Evolutionary conservation across 345 rosid species (phyloP).

Genomic region (Euphorbia pulcherrima): DNA sequence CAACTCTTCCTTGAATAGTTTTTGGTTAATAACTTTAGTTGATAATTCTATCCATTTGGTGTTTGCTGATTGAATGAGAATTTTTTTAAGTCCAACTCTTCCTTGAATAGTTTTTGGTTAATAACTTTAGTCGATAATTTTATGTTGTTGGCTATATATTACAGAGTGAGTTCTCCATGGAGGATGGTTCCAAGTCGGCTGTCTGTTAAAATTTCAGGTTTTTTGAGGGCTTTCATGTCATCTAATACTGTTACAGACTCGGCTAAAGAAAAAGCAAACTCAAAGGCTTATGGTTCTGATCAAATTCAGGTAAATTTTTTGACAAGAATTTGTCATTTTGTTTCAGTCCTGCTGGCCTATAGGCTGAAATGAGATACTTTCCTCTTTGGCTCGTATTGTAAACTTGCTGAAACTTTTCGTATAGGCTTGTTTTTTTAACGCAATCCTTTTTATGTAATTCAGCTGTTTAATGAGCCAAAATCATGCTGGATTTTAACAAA

Average conservation of each 20-base stretch:
- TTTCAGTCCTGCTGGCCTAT: neutral
- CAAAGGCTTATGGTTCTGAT: slow-evolving; percentile 70
- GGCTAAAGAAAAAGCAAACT: slow-evolving; percentile 44
- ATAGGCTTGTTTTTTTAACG: neutral
- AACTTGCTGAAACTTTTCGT: neutral
- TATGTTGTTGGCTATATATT: no score
- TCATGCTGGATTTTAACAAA: neutral
- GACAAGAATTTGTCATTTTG: neutral
- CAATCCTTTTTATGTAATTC: neutral
- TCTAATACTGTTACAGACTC: slow-evolving; percentile 53
- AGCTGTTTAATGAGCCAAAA: neutral
- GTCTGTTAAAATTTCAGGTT: no score
- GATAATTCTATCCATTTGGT: no score
- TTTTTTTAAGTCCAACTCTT: no score
- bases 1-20: no score
- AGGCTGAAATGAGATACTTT: neutral
- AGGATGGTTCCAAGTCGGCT: no score
- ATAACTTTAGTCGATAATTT: no score
- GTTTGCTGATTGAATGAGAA: no score
- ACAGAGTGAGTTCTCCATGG: no score
- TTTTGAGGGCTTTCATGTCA: slow-evolving; percentile 68
- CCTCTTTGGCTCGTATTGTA: neutral
- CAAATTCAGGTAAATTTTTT: slow-evolving; percentile 68
- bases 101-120: no score
- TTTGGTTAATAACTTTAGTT: no score